Evolutionary conservation across 495 filamentous ascomycete species (phyloP).

Genomic region (Opeltia flavorubescens): DNA sequence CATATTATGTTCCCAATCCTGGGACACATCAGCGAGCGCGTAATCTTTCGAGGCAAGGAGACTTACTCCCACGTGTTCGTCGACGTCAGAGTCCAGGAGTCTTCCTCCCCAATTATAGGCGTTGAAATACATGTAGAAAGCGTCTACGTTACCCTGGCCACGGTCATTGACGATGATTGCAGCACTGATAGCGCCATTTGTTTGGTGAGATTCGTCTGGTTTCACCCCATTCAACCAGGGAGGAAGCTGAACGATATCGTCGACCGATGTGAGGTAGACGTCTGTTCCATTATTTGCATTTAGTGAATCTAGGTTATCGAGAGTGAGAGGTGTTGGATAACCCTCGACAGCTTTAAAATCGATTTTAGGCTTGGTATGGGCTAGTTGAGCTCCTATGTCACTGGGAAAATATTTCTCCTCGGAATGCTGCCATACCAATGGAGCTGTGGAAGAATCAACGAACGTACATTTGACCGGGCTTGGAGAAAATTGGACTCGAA

Average conservation of each 20-base stretch:
- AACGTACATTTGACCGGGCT: background rate
- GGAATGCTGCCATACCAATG: constrained; percentile 40
- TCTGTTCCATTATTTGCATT: constrained; percentile 32
- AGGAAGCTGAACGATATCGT: constrained; percentile 35
- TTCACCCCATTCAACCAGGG: constrained; percentile 36
- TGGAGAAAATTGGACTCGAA: too few relatives aligned
- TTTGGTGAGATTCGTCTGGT: constrained; percentile 33
- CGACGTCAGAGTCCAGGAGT: constrained; percentile 36
- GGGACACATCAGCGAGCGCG: constrained; percentile 18
- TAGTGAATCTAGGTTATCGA: constrained; percentile 40
- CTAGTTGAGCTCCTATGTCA: constrained; percentile 40
- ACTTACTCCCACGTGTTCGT: constrained; percentile 43
- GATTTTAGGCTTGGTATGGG: constrained; percentile 36
- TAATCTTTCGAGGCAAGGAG: background rate
- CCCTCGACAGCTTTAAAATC: constrained; percentile 32
- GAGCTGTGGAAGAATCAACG: constrained; percentile 22
- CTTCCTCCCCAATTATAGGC: constrained; percentile 40
- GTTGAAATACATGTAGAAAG: constrained; percentile 58
- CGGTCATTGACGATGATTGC: constrained; percentile 43
- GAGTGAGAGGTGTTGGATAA: constrained; percentile 30
- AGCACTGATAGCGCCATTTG: constrained; percentile 28
- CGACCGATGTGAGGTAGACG: constrained; percentile 44
- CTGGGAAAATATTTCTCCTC: constrained; percentile 43
- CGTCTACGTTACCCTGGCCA: constrained; percentile 39
- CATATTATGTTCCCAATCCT: constrained; percentile 59